Percentiles rank a stretch among this genome's conserved stretches.
phyloP scores from a whole-genome alignment of 2,329 filamentous ascomycete genomes.

The Phymatotrichopsis omnivora region DNA sequence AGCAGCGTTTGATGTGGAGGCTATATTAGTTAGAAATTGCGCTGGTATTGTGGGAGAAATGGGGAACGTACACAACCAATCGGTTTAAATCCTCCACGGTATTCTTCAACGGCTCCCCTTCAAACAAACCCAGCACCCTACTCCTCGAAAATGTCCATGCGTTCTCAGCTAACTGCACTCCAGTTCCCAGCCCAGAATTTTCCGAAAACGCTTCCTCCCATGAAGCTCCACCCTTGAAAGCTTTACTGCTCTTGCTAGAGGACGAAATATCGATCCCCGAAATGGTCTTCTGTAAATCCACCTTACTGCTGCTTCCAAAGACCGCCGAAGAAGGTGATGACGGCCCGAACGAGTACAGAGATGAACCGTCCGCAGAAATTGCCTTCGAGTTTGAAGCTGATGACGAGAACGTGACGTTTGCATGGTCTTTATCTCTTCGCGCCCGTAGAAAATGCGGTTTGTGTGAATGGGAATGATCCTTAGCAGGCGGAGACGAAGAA shows the following conservation, averaged over 20 bases:
- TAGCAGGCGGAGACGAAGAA: constrained; percentile 8
- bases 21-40: constrained; percentile 23
- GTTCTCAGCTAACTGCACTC: constrained; percentile 51
- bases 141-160: constrained; percentile 74
- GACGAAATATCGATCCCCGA: constrained; percentile 48
- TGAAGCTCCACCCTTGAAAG: constrained; percentile 66
- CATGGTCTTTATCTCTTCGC: constrained; percentile 42
- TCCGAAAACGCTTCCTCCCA: constrained; percentile 58
- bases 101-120: constrained; percentile 67
- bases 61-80: constrained; percentile 49
- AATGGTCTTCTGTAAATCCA: constrained; percentile 37
- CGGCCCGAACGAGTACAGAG: constrained; percentile 56
- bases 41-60: background rate
- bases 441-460: constrained; percentile 32
- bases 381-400: constrained; percentile 55
- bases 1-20: constrained; percentile 66
- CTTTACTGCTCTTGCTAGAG: constrained; percentile 51
- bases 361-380: constrained; percentile 50
- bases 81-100: constrained; percentile 77
- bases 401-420: constrained; percentile 50
- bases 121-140: constrained; percentile 66
- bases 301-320: constrained; percentile 19
- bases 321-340: constrained; percentile 49
- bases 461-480: constrained; percentile 18
- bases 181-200: constrained; percentile 42